Percentiles rank a stretch among this genome's conserved stretches.
Evolutionary conservation across 768 basidiomycete genomes (phyloP).

Genomic region (Cystofilobasidium macerans): DNA sequence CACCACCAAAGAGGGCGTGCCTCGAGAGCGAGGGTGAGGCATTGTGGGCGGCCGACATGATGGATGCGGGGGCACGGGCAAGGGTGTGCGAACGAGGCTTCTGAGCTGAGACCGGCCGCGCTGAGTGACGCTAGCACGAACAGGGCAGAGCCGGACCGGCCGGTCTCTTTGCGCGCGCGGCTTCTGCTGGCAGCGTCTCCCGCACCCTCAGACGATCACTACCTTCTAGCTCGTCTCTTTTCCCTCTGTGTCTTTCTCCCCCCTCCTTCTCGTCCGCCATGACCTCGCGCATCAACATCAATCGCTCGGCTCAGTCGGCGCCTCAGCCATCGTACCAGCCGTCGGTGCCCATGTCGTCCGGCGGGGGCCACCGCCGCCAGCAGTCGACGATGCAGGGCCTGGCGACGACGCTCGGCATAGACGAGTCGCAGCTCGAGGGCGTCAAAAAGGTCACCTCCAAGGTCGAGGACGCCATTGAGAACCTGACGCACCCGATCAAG

Average conservation of each 20-base stretch:
- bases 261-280: neutral
- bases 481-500: conserved; percentile 81
- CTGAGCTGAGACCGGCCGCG: no score
- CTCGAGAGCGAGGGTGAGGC: neutral
- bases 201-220: neutral
- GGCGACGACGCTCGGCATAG: conserved; percentile 19
- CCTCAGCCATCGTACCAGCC: conserved; percentile 3
- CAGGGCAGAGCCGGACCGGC: no score
- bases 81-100: no score
- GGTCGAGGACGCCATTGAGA: conserved; percentile 85
- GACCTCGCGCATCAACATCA: conserved; percentile 26
- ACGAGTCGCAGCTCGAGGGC: conserved; percentile 17
- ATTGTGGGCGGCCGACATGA: neutral
- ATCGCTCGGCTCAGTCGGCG: conserved; percentile 5
- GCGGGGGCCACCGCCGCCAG: conserved; percentile 6
- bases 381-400: conserved; percentile 20
- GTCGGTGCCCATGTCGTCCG: neutral
- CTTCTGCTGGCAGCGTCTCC: no score
- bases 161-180: no score
- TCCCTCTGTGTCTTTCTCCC: neutral
- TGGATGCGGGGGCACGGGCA: neutral
- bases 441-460: conserved; percentile 19
- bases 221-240: neutral
- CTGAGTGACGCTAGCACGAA: no score
- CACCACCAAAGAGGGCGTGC: conserved; percentile 68